A percentile compares a stretch with the other conserved stretches of the same genome.
phyloP scores from a whole-genome alignment of 2,329 filamentous ascomycete genomes.

The Epichloe uncinata region DNA sequence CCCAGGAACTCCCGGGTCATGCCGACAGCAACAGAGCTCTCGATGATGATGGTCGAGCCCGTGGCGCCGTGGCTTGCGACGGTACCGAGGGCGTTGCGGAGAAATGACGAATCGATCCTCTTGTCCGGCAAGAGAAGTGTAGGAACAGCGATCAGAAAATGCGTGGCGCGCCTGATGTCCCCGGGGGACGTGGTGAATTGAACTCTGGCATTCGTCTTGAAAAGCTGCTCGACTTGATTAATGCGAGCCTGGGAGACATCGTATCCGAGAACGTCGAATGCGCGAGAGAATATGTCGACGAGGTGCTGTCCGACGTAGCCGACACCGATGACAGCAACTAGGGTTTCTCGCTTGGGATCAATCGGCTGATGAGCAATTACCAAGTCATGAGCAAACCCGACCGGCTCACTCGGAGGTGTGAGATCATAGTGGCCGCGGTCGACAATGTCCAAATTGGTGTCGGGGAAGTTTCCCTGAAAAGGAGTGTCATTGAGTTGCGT shows the following conservation, averaged over 20 bases:
- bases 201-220: constrained; percentile 15
- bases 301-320: constrained; percentile 40
- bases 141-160: constrained; percentile 41
- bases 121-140: constrained; percentile 34
- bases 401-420: constrained; percentile 20
- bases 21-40: constrained; percentile 40
- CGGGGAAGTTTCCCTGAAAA: neutral
- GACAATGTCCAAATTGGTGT: constrained; percentile 6
- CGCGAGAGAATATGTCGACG: constrained; percentile 27
- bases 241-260: constrained; percentile 31
- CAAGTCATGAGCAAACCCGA: constrained; percentile 12
- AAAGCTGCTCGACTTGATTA: constrained; percentile 18
- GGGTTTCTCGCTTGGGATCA: constrained; percentile 12
- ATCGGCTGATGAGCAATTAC: constrained; percentile 1
- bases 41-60: constrained; percentile 36
- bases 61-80: constrained; percentile 27
- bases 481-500: neutral
- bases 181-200: constrained; percentile 26
- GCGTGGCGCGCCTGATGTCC: constrained; percentile 29
- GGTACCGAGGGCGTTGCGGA: constrained; percentile 28
- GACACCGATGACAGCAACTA: constrained; percentile 36
- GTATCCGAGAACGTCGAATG: constrained; percentile 32
- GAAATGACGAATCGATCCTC: constrained; percentile 32
- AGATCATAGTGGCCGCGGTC: constrained; percentile 18
- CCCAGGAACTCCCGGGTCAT: constrained; percentile 38